Evolutionary conservation across 108 stramenopile genomes (phyloP).

Genomic region (Pseudonitzschia delicatissima): DNA sequence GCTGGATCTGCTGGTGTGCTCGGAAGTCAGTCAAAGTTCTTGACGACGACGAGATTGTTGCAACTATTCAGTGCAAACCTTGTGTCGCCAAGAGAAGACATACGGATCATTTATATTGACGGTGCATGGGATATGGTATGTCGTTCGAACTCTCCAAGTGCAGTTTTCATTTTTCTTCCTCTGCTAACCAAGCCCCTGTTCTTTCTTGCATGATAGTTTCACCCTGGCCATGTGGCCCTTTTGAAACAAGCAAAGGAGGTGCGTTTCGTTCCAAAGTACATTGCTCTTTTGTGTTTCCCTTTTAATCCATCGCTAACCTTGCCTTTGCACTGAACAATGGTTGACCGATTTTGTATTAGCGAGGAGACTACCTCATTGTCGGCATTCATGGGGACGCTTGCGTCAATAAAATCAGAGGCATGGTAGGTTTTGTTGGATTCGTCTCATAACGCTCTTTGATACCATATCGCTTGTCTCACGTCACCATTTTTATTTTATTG

Average conservation of each 20-base stretch:
- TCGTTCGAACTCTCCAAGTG: neutral
- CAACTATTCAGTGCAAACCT: slow-evolving; percentile 89
- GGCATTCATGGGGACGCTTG: slow-evolving; percentile 95
- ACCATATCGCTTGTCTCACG: neutral
- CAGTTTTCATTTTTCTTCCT: neutral
- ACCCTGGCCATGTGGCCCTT: slow-evolving; percentile 93
- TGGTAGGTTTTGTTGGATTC: slow-evolving; percentile 8
- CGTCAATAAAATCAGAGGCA: slow-evolving; percentile 84
- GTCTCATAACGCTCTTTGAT: neutral
- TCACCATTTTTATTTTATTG: neutral
- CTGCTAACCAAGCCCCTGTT: neutral
- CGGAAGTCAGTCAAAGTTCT: slow-evolving; percentile 81
- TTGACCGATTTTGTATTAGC: slow-evolving; percentile 20
- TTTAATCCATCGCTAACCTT: neutral
- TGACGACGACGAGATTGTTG: slow-evolving; percentile 91
- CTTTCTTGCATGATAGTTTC: slow-evolving; percentile 52
- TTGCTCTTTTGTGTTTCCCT: neutral
- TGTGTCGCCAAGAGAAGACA: slow-evolving; percentile 77
- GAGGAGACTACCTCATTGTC: slow-evolving; percentile 96
- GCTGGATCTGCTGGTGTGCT: slow-evolving; percentile 2
- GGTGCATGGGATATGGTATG: slow-evolving; percentile 94
- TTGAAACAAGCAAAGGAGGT: slow-evolving; percentile 82
- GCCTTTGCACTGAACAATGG: neutral
- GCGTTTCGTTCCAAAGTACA: neutral
- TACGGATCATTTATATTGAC: slow-evolving; percentile 94